Evolutionary conservation across 495 filamentous ascomycete species (phyloP).

Genomic region (Tirmania nivea): DNA sequence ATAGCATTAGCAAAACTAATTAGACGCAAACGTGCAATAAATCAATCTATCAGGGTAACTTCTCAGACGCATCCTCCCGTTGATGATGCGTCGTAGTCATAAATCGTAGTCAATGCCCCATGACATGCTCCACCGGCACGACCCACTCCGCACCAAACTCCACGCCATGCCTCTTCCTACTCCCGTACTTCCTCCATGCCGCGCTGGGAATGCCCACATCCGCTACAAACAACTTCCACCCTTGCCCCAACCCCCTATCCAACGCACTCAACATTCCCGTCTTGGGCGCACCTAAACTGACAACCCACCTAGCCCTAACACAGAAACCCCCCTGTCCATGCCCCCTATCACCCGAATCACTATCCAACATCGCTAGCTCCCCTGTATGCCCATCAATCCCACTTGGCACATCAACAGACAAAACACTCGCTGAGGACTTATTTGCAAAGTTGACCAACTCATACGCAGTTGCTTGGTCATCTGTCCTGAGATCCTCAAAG

Average conservation of each 20-base stretch:
- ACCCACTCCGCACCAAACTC: constrained; percentile 78
- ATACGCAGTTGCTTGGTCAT: constrained; percentile 62
- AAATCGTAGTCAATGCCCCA: constrained; percentile 1
- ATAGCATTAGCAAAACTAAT: no score
- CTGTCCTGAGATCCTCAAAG: constrained; percentile 61
- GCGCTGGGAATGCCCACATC: constrained; percentile 68
- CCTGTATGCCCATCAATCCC: constrained; percentile 58
- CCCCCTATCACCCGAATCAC: no score
- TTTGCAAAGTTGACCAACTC: constrained; percentile 78
- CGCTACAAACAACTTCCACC: constrained; percentile 57
- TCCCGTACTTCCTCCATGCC: constrained; percentile 72
- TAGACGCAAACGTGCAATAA: no score
- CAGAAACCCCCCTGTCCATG: constrained; percentile 47
- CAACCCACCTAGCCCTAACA: constrained; percentile 52
- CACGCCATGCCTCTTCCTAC: constrained; percentile 52
- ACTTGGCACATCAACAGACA: constrained; percentile 71
- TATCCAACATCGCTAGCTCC: constrained; percentile 26
- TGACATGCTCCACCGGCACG: constrained; percentile 34
- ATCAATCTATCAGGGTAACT: no score
- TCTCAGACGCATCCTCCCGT: no score
- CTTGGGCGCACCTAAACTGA: constrained; percentile 67
- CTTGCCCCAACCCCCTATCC: constrained; percentile 33
- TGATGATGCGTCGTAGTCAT: neutral
- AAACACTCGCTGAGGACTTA: constrained; percentile 47
- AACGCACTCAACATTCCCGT: constrained; percentile 55